Evolutionary conservation across 1,139 yeast species (phyloP).

Genomic region (Magnusiomyces tetraspermus): DNA sequence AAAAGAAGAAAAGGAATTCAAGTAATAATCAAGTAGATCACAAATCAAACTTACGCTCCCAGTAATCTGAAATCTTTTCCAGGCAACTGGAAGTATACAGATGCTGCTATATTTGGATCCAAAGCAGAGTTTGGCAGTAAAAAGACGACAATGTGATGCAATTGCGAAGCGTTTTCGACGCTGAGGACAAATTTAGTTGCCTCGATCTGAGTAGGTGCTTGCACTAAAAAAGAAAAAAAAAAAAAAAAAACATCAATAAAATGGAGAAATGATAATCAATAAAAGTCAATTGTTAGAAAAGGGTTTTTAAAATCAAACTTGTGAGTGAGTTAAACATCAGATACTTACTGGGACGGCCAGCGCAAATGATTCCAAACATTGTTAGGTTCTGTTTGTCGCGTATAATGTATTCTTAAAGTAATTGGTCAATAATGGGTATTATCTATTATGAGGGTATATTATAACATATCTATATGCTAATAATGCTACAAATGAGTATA

Average conservation of each 20-base stretch:
- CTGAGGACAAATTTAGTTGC: constrained; percentile 52
- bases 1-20: too few species aligned
- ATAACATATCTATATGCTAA: too few species aligned
- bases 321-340: background rate
- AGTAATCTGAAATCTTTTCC: constrained; percentile 64
- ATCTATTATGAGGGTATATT: too few species aligned
- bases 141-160: constrained; percentile 68
- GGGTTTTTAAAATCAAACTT: too few species aligned
- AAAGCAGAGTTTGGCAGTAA: constrained; percentile 45
- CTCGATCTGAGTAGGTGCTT: constrained; percentile 42
- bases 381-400: constrained; percentile 45
- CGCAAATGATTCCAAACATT: constrained; percentile 41
- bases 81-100: constrained; percentile 83
- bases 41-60: constrained; percentile 44
- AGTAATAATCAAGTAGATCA: background rate
- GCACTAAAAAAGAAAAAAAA: too few species aligned
- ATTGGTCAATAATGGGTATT: too few species aligned
- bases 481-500: too few species aligned
- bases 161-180: constrained; percentile 51
- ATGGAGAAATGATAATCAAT: too few species aligned
- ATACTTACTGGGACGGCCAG: constrained; percentile 34
- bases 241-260: too few species aligned
- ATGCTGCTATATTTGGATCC: constrained; percentile 66
- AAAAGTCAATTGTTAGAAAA: constrained; percentile 21
- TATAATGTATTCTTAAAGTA: too few species aligned